Evolutionary conservation across 2,329 filamentous ascomycete genomes (phyloP), one percentile per base, ranked within the genome.

Genomic region (Fusarium lyarnte): DNA sequence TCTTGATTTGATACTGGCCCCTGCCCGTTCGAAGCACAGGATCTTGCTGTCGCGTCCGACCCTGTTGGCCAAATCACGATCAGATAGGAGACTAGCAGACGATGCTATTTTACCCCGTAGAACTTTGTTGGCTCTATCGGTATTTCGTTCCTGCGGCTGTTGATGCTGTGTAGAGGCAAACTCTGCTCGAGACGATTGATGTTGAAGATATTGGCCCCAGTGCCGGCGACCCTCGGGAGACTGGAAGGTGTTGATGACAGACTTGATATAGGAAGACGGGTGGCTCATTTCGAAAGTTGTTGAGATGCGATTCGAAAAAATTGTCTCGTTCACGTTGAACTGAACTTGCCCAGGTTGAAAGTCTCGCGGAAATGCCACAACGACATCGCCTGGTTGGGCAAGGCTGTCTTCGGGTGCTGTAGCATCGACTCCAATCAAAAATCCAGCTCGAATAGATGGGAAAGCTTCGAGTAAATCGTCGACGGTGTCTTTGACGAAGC

Each of bases 201-300:
- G 4, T 8, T 31, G 2, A 16, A 41, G 23, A 13, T 63, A 38
- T 10, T 17, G 1, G 1, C 2, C 4, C 51, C 51, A 58, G 9
- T 36, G 6, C 19, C 2, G 10, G 1, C 35, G 61, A 7, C n/a
- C n/a, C n/a, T n/a, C n/a, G n/a, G n/a, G n/a, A n/a, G n/a, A n/a
- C n/a, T n/a, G n/a, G n/a, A n/a, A n/a, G n/a, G n/a, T n/a, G n/a
- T n/a, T n/a, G 8, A 66, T 5, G 3, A 11, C 36, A 0, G 16
- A 29, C 0, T 3, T 2, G 1, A 70, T 5, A 9, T 1, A 35
- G 0, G 8, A 2, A 0, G 68, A n/a, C 0, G 57, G 31, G 0
- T 5, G 29, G 2, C 8, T 14, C 14, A 58, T 39, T 3, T 67
- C 42, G 1, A 21, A 13, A 3, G 35, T 43, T 0, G 16, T 21